Evolutionary conservation across 495 filamentous ascomycete species (phyloP).

Genomic region (Neurospora sp.): DNA sequence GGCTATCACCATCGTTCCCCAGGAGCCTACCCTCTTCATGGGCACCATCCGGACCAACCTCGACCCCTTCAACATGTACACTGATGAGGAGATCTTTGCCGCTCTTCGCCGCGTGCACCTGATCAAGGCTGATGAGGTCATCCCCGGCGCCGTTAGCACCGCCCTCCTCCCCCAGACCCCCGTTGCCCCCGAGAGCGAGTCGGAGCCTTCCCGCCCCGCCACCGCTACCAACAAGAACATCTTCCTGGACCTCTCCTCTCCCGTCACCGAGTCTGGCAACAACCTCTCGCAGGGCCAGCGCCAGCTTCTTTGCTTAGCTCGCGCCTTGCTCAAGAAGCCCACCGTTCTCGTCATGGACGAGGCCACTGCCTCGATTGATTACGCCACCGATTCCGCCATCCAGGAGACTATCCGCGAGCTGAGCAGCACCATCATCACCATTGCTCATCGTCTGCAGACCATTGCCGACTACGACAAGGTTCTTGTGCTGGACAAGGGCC

Average conservation of each 20-base stretch:
- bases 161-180: conserved; percentile 7
- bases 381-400: conserved; percentile 90
- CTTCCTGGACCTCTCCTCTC: conserved; percentile 77
- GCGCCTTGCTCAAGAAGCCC: conserved; percentile 84
- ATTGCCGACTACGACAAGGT: conserved; percentile 99
- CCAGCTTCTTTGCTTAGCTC: conserved; percentile 90
- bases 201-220: conserved; percentile 18
- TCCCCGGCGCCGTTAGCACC: conserved; percentile 1
- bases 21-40: conserved; percentile 95
- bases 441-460: conserved; percentile 94
- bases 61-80: conserved; percentile 87
- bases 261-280: conserved; percentile 83
- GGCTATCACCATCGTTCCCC: conserved; percentile 93
- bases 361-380: conserved; percentile 96
- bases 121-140: conserved; percentile 51
- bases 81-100: conserved; percentile 82
- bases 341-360: conserved; percentile 98
- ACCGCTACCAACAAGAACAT: conserved; percentile 77
- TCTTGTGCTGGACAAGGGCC: conserved; percentile 85
- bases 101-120: conserved; percentile 86
- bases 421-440: conserved; percentile 89
- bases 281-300: conserved; percentile 96
- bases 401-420: conserved; percentile 90
- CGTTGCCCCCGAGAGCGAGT: conserved; percentile 6
- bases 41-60: conserved; percentile 93